Evolutionary conservation across 495 filamentous ascomycete species (phyloP), one percentile per base, ranked within the genome.

Genomic region (Neurospora sp.): DNA sequence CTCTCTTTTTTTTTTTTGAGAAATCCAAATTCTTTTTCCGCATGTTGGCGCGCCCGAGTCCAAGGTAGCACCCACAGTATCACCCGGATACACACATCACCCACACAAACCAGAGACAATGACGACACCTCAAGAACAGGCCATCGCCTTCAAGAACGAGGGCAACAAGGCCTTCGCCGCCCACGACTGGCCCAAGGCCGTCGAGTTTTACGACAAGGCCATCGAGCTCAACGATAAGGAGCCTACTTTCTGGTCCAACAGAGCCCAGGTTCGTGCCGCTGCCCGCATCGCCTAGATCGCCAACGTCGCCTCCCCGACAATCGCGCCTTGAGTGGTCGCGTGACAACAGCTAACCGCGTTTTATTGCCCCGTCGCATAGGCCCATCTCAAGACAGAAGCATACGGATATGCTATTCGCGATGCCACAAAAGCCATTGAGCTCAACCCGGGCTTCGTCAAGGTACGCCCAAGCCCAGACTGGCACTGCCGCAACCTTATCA

Each of bases 321-420:
- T 44, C 38, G 44, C 39, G 35, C 22, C 35, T 41, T 9, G 10
- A 46, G 38, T 75, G 83, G 81, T 85, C 82, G 82, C 80, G 82
- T 85, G 83, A 86, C 84, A 86, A 86, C 84, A 86, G 70, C 53
- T 65, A 86, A 78, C 16, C 61, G 39, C 18, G 18, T 39, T 18
- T 16, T 46, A 12, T n/a, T 39, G 46, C 73, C 39, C 27, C 53
- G 27, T 35, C 53, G 53, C 20, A 12, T 80, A 97, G 93, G 92
- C 93, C 71, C 88, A 99, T 80, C 94, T 98, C 81, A 98, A 98
- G 86, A 89, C 94, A 70, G 96, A 99, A 83, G 87, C 94, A 37
- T 97, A 94, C 81, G 96, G 96, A 16, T 94, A 93, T 81, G 94
- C 96, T 11, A 91, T 98, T 74, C 86, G 91, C 35, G 96, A 99